Conservation (phyloP, 139 green algal genomes). For the Coccomyxa sp. region DNA sequence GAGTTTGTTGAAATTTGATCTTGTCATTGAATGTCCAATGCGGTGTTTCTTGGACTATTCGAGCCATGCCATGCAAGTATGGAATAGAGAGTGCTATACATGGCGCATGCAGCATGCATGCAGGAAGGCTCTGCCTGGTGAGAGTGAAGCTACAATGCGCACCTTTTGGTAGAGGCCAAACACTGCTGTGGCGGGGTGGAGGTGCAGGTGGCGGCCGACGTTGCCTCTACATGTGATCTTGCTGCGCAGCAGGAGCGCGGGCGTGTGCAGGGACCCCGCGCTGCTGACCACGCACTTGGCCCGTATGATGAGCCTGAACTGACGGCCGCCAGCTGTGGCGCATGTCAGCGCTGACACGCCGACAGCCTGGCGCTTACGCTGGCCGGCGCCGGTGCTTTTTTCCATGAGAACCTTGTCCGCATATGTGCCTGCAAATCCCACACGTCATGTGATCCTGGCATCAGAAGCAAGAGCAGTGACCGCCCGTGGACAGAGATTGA, state of each 20-base stretch:
- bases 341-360: neutral
- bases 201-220: conserved; percentile 41
- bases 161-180: conserved; percentile 26
- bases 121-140: too few relatives aligned
- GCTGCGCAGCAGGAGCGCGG: conserved; percentile 62
- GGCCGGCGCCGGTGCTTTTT: neutral
- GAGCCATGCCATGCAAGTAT: too few relatives aligned
- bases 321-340: neutral
- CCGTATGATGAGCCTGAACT: conserved; percentile 18
- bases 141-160: too few relatives aligned
- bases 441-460: neutral
- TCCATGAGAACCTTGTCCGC: neutral
- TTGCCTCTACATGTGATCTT: conserved; percentile 40
- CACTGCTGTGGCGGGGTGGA: conserved; percentile 48
- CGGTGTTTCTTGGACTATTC: too few relatives aligned
- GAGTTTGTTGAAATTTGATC: too few relatives aligned
- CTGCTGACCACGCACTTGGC: conserved; percentile 25
- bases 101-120: too few relatives aligned
- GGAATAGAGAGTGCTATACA: too few relatives aligned
- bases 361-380: neutral
- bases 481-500: too few relatives aligned
- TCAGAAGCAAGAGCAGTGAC: too few relatives aligned
- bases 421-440: neutral
- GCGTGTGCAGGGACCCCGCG: conserved; percentile 44
- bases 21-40: too few relatives aligned